These are phyloP conservation scores for Bonnemaisonia californica DNA, from an alignment of 31 red algal species.

Conservation along the genomic window DNA sequence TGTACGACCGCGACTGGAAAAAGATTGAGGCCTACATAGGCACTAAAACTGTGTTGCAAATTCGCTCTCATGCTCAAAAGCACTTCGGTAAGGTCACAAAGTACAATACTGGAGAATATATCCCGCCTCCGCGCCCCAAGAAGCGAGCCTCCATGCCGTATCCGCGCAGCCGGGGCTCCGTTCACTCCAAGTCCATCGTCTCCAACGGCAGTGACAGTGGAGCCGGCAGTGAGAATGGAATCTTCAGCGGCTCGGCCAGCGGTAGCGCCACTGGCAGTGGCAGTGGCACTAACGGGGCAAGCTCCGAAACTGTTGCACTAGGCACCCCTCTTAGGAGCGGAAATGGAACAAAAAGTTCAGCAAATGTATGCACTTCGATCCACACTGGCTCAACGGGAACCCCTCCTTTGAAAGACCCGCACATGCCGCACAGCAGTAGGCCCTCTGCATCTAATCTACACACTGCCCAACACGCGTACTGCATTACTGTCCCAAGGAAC, in stretches of 20 bases:
- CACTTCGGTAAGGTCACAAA: constrained; percentile 91
- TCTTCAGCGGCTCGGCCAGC: constrained; percentile 17
- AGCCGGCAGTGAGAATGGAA: constrained; percentile 19
- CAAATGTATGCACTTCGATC: not conserved
- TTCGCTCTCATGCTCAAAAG: constrained; percentile 96
- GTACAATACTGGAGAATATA: constrained; percentile 96
- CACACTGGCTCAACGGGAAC: not conserved
- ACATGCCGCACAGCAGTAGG: not conserved
- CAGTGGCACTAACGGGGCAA: not conserved
- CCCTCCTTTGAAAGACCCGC: not conserved
- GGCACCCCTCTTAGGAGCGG: not conserved
- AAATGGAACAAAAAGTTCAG: not conserved
- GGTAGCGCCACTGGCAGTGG: constrained; percentile 9
- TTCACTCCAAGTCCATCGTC: not conserved
- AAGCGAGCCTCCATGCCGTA: constrained; percentile 67
- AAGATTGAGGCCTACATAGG: constrained; percentile 87
- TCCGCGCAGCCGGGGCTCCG: constrained; percentile 36
- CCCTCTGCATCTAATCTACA: too few relatives aligned
- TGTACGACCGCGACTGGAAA: constrained; percentile 97
- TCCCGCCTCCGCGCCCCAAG: constrained; percentile 93
- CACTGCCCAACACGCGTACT: too few relatives aligned
- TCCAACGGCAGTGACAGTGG: constrained; percentile 28
- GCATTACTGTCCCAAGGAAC: too few relatives aligned
- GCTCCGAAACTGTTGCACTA: not conserved
- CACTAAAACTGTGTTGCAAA: constrained; percentile 96